Percentiles rank a stretch among this genome's conserved stretches.
Conservation (phyloP, 768 basidiomycete species). For the Suillus clintonianus region DNA sequence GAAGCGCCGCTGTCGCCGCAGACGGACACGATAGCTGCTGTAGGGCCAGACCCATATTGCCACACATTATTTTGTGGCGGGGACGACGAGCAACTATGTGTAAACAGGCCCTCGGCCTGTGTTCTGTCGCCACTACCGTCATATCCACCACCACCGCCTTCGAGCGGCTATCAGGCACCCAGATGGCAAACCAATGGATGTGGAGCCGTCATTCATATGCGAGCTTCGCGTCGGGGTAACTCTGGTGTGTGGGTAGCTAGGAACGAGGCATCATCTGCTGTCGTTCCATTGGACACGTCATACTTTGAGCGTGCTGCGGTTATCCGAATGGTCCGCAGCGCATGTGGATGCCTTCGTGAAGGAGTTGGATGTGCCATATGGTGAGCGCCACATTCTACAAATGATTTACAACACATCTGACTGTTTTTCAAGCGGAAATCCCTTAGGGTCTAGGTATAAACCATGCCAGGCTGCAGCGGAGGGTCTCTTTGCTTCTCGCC, state of each 20-base stretch:
- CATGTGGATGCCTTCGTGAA: conserved; percentile 69
- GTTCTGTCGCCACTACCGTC: conserved; percentile 40
- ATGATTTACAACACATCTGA: conserved; percentile 13
- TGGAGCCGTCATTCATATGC: conserved; percentile 59
- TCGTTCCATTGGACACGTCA: conserved; percentile 54
- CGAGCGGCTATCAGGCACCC: conserved; percentile 18
- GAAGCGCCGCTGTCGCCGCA: conserved; percentile 27
- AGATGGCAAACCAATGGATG: conserved; percentile 52
- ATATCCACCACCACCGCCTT: conserved; percentile 26
- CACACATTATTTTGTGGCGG: conserved; percentile 47
- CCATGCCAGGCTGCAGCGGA: conserved; percentile 61
- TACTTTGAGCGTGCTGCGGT: conserved; percentile 58
- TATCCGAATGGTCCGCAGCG: conserved; percentile 51
- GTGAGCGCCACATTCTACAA: conserved; percentile 29
- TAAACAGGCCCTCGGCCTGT: conserved; percentile 20
- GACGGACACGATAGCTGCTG: conserved; percentile 16
- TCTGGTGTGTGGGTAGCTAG: conserved; percentile 62
- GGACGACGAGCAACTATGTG: conserved; percentile 16
- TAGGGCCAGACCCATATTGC: conserved; percentile 23
- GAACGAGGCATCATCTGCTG: conserved; percentile 48
- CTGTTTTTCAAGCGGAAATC: conserved; percentile 53
- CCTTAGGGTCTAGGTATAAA: conserved; percentile 61
- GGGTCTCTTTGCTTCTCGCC: conserved; percentile 36
- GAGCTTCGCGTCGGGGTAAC: conserved; percentile 53
- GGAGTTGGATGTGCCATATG: conserved; percentile 68